These are phyloP conservation scores for Fraxinus quadrangulata DNA, from an alignment of 257 asterid species.

Conservation along the genomic window DNA sequence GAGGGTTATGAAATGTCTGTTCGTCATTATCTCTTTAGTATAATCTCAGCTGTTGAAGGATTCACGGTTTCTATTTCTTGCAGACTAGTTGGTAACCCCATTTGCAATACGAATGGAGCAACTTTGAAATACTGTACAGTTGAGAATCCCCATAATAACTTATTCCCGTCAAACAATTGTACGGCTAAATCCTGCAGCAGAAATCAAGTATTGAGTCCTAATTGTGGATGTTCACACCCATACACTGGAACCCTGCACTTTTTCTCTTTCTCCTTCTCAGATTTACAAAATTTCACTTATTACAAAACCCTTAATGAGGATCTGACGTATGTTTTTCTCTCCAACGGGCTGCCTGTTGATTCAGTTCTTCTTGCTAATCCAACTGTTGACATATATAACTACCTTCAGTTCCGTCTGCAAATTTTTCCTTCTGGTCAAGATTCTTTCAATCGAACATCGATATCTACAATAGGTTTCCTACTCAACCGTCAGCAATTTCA, in stretches of 20 bases:
- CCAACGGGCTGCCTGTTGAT: conserved; percentile 67
- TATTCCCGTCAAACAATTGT: conserved; percentile 41
- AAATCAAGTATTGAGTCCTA: conserved; percentile 58
- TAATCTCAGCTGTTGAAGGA: conserved; percentile 3
- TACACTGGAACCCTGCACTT: conserved; percentile 74
- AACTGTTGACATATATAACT: conserved; percentile 42
- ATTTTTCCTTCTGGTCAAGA: conserved; percentile 67
- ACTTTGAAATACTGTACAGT: conserved; percentile 44
- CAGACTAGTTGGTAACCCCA: conserved; percentile 73
- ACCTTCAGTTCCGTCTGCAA: conserved; percentile 56
- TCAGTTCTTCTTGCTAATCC: conserved; percentile 55
- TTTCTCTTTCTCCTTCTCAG: conserved; percentile 71
- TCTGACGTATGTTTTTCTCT: conserved; percentile 46
- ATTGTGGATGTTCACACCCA: conserved; percentile 67
- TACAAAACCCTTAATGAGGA: conserved; percentile 49
- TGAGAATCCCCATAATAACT: conserved; percentile 25
- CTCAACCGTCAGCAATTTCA: conserved; percentile 68
- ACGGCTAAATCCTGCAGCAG: conserved; percentile 47
- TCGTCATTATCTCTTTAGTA: not conserved
- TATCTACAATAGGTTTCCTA: conserved; percentile 57
- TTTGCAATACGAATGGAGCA: conserved; percentile 55
- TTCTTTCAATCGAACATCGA: conserved; percentile 55
- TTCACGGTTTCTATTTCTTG: conserved; percentile 19
- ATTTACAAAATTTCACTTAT: conserved; percentile 59
- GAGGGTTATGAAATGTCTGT: not conserved